Percentiles rank a stretch among this genome's conserved stretches.
Evolutionary conservation across 2,329 filamentous ascomycete species (phyloP).

Genomic region (Alternaria ethzedia): DNA sequence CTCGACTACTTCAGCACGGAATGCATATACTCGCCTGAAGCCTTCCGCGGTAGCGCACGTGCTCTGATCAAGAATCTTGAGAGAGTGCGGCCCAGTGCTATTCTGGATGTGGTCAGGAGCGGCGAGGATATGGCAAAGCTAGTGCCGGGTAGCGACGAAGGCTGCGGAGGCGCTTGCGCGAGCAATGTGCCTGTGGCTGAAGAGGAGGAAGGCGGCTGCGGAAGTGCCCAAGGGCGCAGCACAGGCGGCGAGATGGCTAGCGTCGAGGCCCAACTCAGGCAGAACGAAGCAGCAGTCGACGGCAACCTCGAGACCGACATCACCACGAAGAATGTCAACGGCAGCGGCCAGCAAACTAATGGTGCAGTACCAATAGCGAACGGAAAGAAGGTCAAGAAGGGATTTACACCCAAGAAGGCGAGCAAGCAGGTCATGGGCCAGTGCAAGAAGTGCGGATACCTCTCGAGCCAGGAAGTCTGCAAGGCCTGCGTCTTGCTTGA

Average conservation of each 20-base stretch:
- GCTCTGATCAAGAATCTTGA: slow-evolving; percentile 95
- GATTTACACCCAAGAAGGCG: slow-evolving; percentile 38
- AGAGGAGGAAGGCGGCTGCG: slow-evolving; percentile 75
- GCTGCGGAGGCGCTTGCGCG: slow-evolving; percentile 40
- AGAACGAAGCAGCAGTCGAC: slow-evolving; percentile 65
- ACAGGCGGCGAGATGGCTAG: slow-evolving; percentile 79
- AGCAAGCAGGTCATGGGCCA: slow-evolving; percentile 75
- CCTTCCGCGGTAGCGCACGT: slow-evolving; percentile 90
- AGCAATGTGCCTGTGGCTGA: slow-evolving; percentile 52
- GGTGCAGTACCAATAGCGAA: slow-evolving; percentile 18
- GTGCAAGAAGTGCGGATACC: slow-evolving; percentile 89
- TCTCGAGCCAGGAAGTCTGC: slow-evolving; percentile 92
- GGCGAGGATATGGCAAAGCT: slow-evolving; percentile 95
- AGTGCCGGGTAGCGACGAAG: slow-evolving; percentile 64
- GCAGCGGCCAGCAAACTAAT: slow-evolving; percentile 37
- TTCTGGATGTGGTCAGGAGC: slow-evolving; percentile 91
- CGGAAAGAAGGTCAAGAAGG: slow-evolving; percentile 31
- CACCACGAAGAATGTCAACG: slow-evolving; percentile 44
- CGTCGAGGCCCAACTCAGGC: slow-evolving; percentile 76
- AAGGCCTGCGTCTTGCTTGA: slow-evolving; percentile 93
- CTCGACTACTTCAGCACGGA: slow-evolving; percentile 98
- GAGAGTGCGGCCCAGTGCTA: slow-evolving; percentile 89
- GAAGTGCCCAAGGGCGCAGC: slow-evolving; percentile 69
- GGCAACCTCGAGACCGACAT: slow-evolving; percentile 71
- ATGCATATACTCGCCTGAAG: slow-evolving; percentile 97